phyloP scores from a whole-genome alignment of 257 asterid species.

The Pogostemon cablin region DNA sequence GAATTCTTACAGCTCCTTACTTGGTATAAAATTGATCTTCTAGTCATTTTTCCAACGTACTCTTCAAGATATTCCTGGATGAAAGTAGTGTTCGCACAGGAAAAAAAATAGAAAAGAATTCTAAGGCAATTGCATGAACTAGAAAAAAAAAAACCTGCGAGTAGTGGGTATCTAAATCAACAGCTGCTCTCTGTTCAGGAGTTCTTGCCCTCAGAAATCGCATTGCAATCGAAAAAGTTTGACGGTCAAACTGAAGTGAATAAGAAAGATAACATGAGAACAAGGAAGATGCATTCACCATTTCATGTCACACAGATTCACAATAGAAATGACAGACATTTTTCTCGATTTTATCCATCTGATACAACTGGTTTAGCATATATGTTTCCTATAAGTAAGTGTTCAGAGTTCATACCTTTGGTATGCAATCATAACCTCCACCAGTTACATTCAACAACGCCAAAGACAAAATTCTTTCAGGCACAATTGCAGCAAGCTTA shows the following conservation, averaged over 20 bases:
- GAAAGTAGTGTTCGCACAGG: background rate
- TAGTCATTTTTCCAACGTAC: slow-evolving; percentile 63
- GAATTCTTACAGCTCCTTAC: slow-evolving; percentile 49
- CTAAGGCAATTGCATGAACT: background rate
- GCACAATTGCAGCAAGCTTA: slow-evolving; percentile 87
- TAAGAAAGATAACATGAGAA: background rate
- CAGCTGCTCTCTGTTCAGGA: slow-evolving; percentile 97
- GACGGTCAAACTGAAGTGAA: slow-evolving; percentile 68
- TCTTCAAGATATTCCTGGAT: slow-evolving; percentile 93
- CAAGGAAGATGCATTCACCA: background rate
- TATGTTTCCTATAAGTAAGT: background rate
- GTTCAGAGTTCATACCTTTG: slow-evolving; percentile 56
- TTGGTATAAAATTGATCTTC: slow-evolving; percentile 83
- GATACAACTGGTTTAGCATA: background rate
- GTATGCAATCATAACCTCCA: slow-evolving; percentile 96
- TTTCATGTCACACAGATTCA: background rate
- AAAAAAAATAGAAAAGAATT: background rate
- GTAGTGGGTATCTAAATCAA: slow-evolving; percentile 96
- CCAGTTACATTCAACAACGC: slow-evolving; percentile 96
- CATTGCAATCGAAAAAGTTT: slow-evolving; percentile 76
- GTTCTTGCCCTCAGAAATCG: slow-evolving; percentile 50
- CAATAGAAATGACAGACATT: background rate
- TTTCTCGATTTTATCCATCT: background rate
- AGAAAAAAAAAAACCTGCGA: slow-evolving; percentile 55
- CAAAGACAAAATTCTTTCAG: slow-evolving; percentile 71